Percentiles rank a stretch among this genome's conserved stretches.
Evolutionary conservation across 306 rosid genomes (phyloP).

Genomic region (Lablab purpureus): DNA sequence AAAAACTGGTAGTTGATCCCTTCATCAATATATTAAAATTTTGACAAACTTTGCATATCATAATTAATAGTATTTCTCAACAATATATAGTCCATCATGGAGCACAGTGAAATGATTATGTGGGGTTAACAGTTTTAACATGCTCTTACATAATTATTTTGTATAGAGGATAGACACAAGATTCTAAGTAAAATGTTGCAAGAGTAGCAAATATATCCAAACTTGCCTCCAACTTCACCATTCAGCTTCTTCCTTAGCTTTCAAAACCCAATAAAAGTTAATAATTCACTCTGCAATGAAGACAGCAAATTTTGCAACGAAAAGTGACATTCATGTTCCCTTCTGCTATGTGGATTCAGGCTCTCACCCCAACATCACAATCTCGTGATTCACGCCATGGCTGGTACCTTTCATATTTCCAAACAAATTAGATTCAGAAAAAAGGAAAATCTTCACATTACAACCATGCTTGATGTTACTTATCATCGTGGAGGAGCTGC

Average conservation of each 20-base stretch:
- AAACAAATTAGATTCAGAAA: constrained; percentile 13
- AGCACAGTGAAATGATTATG: not conserved
- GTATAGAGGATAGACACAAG: not conserved
- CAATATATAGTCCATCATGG: not conserved
- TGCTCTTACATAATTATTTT: not conserved
- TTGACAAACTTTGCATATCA: not conserved
- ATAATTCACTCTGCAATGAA: constrained; percentile 6
- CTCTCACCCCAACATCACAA: constrained; percentile 28
- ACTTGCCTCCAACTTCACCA: not conserved
- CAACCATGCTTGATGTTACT: constrained; percentile 41
- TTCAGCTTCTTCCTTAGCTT: not conserved
- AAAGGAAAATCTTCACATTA: constrained; percentile 8
- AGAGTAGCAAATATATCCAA: constrained; percentile 5
- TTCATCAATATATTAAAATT: constrained; percentile 4
- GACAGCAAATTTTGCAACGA: not conserved
- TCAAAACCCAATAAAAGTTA: not conserved
- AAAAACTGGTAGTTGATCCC: not conserved
- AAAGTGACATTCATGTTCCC: not conserved
- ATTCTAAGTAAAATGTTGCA: not conserved
- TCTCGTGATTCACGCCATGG: not conserved
- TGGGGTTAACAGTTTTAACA: not conserved
- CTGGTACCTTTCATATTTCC: constrained; percentile 20
- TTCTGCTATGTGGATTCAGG: constrained; percentile 13
- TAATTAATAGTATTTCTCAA: constrained; percentile 2
- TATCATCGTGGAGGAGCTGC: constrained; percentile 30